Conservation (phyloP, 192 early-diverging fungal genomes). For the Podila clonocystis region DNA sequence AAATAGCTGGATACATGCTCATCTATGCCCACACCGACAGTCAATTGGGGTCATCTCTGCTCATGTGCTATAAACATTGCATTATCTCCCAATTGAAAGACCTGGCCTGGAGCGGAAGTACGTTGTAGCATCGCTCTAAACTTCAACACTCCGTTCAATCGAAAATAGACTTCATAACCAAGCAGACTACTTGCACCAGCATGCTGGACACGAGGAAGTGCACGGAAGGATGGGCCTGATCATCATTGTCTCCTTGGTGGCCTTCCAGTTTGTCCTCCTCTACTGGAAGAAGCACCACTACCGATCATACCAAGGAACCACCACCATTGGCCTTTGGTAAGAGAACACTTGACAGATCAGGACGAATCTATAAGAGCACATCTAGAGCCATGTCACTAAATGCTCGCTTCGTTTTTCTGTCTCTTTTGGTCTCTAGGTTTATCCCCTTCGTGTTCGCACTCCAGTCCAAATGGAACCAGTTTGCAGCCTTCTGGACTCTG, state of each 20-base stretch:
- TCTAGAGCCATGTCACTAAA: not conserved
- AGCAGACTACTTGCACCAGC: conserved; percentile 45
- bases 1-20: too few relatives aligned
- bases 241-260: conserved; percentile 61
- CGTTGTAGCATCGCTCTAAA: too few relatives aligned
- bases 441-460: conserved; percentile 27
- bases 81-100: too few relatives aligned
- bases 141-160: not conserved
- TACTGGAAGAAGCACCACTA: conserved; percentile 71
- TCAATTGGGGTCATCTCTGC: too few relatives aligned
- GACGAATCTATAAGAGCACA: not conserved
- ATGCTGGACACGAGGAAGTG: conserved; percentile 60
- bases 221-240: conserved; percentile 68
- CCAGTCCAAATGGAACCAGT: conserved; percentile 19
- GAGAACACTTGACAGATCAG: not conserved
- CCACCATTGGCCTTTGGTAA: conserved; percentile 61
- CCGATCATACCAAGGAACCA: conserved; percentile 62
- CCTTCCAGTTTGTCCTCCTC: conserved; percentile 66
- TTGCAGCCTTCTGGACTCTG: conserved; percentile 19
- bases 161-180: conserved; percentile 31
- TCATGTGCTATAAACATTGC: too few relatives aligned
- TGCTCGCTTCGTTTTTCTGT: not conserved
- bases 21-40: too few relatives aligned
- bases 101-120: too few relatives aligned
- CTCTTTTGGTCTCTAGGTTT: conserved; percentile 6